These are phyloP conservation scores for Gyrodon lividus DNA, from an alignment of 768 basidiomycete genomes.

Conservation along the genomic window DNA sequence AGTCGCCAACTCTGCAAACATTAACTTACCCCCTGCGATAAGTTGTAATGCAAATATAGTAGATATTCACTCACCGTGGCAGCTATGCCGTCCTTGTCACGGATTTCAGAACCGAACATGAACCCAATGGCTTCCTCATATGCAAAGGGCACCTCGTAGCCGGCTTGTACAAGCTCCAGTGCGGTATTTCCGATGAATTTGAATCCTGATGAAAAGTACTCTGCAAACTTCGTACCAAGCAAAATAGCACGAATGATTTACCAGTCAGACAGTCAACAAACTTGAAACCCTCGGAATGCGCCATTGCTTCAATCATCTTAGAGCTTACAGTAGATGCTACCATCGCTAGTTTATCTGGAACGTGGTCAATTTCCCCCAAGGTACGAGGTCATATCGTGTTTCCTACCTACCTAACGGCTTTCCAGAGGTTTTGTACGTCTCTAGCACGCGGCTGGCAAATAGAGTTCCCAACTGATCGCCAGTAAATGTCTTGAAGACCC, in stretches of 20 bases:
- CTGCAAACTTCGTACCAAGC: background rate
- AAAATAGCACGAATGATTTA: constrained; percentile 20
- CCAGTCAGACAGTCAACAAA: constrained; percentile 87
- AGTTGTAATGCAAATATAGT: background rate
- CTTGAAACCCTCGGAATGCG: constrained; percentile 71
- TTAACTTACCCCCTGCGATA: constrained; percentile 40
- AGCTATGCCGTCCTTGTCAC: constrained; percentile 87
- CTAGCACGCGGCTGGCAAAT: constrained; percentile 47
- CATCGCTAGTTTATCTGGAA: constrained; percentile 68
- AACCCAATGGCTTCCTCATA: constrained; percentile 94
- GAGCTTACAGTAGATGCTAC: constrained; percentile 90
- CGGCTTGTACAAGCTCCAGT: constrained; percentile 57
- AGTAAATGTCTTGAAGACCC: constrained; percentile 70
- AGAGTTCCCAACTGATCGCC: constrained; percentile 80
- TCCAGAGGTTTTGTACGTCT: constrained; percentile 44
- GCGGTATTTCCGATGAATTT: constrained; percentile 90
- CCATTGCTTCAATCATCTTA: constrained; percentile 84
- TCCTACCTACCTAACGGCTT: constrained; percentile 40
- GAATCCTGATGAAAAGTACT: constrained; percentile 54
- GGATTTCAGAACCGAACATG: constrained; percentile 77
- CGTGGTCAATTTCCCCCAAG: constrained; percentile 36
- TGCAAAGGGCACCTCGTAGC: constrained; percentile 74
- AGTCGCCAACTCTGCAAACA: constrained; percentile 67
- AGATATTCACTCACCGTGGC: constrained; percentile 54
- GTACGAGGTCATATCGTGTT: constrained; percentile 40